These are phyloP conservation scores for Lotmaria passim DNA, from an alignment of 208 protist species.

Conservation along the genomic window DNA sequence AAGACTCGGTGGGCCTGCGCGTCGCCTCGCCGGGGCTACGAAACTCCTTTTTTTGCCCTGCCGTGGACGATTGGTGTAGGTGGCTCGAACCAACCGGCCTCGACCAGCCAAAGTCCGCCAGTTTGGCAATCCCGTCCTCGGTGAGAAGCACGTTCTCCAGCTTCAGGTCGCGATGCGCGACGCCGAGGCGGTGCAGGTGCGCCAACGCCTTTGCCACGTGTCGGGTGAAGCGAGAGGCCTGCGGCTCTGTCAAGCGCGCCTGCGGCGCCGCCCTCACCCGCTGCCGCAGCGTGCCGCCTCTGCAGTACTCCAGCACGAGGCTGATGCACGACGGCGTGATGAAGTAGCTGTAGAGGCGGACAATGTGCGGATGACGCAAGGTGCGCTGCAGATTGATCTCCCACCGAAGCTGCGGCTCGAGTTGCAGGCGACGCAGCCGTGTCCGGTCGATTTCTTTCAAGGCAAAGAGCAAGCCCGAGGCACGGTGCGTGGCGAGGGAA, in stretches of 20 bases:
- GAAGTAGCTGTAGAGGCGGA: slow-evolving; percentile 86
- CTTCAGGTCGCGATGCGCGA: slow-evolving; percentile 93
- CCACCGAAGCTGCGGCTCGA: slow-evolving; percentile 68
- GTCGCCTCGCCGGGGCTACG: too few relatives aligned
- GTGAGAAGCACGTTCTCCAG: slow-evolving; percentile 90
- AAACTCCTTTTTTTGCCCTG: neutral
- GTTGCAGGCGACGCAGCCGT: slow-evolving; percentile 32
- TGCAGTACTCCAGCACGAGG: slow-evolving; percentile 81
- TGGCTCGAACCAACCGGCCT: slow-evolving; percentile 21
- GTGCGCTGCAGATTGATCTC: slow-evolving; percentile 88
- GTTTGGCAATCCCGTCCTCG: slow-evolving; percentile 90
- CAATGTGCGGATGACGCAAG: slow-evolving; percentile 83
- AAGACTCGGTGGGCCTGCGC: too few relatives aligned
- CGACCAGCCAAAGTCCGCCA: slow-evolving; percentile 99
- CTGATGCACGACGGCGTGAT: slow-evolving; percentile 49
- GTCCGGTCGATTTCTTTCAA: slow-evolving; percentile 72
- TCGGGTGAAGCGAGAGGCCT: slow-evolving; percentile 59
- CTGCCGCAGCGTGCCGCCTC: slow-evolving; percentile 61
- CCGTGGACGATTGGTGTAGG: neutral
- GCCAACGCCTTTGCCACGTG: slow-evolving; percentile 72
- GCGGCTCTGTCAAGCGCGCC: slow-evolving; percentile 44
- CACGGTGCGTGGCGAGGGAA: slow-evolving; percentile 62
- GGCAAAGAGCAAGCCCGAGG: slow-evolving; percentile 60
- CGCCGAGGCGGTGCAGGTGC: slow-evolving; percentile 74
- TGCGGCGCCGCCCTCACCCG: slow-evolving; percentile 36